phyloP scores from a whole-genome alignment of 2,329 filamentous ascomycete species.

The Whalleya microplaca region DNA sequence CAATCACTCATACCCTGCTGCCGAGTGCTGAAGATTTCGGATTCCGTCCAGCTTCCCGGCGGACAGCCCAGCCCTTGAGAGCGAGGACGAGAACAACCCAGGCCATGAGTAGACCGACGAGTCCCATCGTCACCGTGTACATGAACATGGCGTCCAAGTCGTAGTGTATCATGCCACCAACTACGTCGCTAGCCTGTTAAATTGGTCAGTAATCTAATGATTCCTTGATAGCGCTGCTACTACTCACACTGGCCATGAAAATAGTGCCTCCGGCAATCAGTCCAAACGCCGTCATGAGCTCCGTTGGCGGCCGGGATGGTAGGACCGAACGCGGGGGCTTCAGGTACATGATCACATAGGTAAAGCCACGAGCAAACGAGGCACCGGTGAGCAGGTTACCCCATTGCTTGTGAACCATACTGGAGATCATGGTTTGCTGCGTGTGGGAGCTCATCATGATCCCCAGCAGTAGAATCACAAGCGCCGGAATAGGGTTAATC shows the following conservation, averaged over 20 bases:
- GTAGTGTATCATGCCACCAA: constrained; percentile 76
- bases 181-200: constrained; percentile 71
- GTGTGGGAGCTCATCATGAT: constrained; percentile 96
- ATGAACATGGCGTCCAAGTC: constrained; percentile 88
- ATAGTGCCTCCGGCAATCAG: constrained; percentile 85
- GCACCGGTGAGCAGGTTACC: constrained; percentile 82
- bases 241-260: constrained; percentile 86
- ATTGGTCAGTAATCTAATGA: constrained; percentile 6
- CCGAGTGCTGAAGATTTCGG: constrained; percentile 20
- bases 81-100: constrained; percentile 79
- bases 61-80: constrained; percentile 83
- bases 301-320: constrained; percentile 84
- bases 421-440: constrained; percentile 79
- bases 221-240: background rate
- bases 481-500: constrained; percentile 84
- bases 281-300: constrained; percentile 86
- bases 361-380: constrained; percentile 75
- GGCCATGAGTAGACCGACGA: constrained; percentile 82
- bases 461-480: constrained; percentile 85
- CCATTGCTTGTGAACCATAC: constrained; percentile 95
- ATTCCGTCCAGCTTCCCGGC: constrained; percentile 43
- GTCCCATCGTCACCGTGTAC: constrained; percentile 84
- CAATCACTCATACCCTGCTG: constrained; percentile 19
- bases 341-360: constrained; percentile 80
- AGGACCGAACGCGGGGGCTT: constrained; percentile 79